Evolutionary conservation across 768 basidiomycete species (phyloP), one percentile per base, ranked within the genome.

Genomic region (Boletellus sp.): DNA sequence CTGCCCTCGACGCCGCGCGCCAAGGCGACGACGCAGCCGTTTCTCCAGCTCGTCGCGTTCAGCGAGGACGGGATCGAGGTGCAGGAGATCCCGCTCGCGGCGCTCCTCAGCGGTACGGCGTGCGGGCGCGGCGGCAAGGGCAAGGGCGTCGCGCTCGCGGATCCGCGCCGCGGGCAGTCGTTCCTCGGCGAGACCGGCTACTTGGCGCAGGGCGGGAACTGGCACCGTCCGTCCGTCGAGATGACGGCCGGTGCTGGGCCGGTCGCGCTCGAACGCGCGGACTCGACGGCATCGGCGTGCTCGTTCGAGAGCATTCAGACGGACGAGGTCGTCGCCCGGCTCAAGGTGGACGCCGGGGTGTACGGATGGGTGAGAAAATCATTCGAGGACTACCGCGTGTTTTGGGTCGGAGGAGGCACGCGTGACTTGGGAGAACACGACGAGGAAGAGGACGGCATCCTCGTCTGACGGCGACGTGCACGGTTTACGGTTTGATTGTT

Each of bases 311-410:
- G 77, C 47, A 65, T 78, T 54, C 81, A 77, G 26, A 74, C 81
- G 2, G 74, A 79, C 20, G 84, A 81, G 41, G 58, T 81, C 8
- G 50, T 67, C 1, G 71, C 69, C 23, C 64, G 70, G 57, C 60
- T 81, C 62, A 75, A 73, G 58, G 69, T 67, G 19, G 80, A 83
- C 49, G 74, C 84, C 50, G 90, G 90, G 6, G 67, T 86, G 6
- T 93, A 92, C 63, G 89, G 79, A 0, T 91, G 90, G 89, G 76
- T 81, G 67, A 70, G 80, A 57, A 89, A 84, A 60, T 89, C 84
- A 15, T 53, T 73, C 4, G 79, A 82, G 47, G 90, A 93, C 60
- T 93, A 83, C 78, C 73, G 90, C 19, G 78, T 92, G 12, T 83
- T 92, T 61, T 93, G 90, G 90, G 69, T 90, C 10, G 90, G 90